Evolutionary conservation across 495 filamentous ascomycete species (phyloP).

Genomic region (Podospora pseudocomata): DNA sequence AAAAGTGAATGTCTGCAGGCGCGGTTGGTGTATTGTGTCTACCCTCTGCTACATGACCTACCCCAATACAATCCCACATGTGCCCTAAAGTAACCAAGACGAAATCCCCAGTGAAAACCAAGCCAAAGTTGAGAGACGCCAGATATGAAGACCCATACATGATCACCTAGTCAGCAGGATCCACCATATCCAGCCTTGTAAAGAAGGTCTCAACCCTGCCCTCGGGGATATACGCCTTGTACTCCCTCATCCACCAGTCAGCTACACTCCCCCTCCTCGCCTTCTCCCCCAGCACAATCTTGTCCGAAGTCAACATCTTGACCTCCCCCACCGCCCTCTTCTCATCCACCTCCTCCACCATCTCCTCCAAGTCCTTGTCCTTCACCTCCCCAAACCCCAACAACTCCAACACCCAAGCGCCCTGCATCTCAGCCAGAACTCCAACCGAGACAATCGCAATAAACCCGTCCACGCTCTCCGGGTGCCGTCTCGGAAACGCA

Average conservation of each 20-base stretch:
- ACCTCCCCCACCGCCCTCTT: constrained; percentile 7
- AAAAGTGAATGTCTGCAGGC: no score
- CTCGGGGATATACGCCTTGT: constrained; percentile 19
- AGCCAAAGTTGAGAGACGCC: background rate
- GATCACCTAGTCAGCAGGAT: background rate
- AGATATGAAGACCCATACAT: background rate
- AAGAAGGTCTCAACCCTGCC: constrained; percentile 15
- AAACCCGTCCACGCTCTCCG: constrained; percentile 23
- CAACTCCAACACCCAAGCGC: constrained; percentile 25
- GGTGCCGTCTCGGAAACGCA: constrained; percentile 19
- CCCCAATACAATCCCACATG: no score
- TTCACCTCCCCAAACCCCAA: constrained; percentile 23
- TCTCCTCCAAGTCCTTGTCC: background rate
- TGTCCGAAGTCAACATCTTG: constrained; percentile 20
- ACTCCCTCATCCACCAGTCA: constrained; percentile 23
- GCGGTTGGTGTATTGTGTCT: no score
- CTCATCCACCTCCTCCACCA: background rate
- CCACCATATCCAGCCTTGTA: constrained; percentile 20
- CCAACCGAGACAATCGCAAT: constrained; percentile 25
- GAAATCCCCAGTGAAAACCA: background rate
- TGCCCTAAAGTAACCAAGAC: no score
- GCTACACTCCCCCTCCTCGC: constrained; percentile 15
- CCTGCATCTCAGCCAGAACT: constrained; percentile 21
- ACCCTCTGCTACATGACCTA: no score
- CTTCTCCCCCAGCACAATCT: constrained; percentile 9